Evolutionary conservation across 345 rosid species (phyloP).

Genomic region (Ricinus communis): DNA sequence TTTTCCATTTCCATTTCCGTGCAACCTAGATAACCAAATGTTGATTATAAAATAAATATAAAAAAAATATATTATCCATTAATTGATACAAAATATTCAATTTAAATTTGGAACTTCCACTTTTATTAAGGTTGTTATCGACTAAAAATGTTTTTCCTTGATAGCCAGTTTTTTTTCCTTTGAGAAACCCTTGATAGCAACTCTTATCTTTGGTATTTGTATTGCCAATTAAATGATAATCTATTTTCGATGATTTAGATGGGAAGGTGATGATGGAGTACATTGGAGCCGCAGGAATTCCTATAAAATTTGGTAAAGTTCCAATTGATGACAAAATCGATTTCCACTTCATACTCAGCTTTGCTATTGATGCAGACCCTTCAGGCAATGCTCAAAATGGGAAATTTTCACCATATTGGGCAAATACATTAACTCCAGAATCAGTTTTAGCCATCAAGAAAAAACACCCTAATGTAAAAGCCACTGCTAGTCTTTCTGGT

Average conservation of each 20-base stretch:
- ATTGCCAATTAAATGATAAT: too few species aligned
- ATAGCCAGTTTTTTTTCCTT: too few species aligned
- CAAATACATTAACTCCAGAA: conserved; percentile 32
- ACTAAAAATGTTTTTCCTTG: too few species aligned
- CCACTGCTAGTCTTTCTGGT: conserved; percentile 50
- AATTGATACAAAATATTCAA: too few species aligned
- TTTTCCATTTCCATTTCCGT: too few species aligned
- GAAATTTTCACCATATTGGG: conserved; percentile 46
- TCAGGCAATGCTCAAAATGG: conserved; percentile 46
- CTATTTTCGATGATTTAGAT: conserved; percentile 11
- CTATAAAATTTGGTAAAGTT: conserved; percentile 34
- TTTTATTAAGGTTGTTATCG: too few species aligned
- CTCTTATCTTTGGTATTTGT: too few species aligned
- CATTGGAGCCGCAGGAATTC: conserved; percentile 49
- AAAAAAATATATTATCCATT: too few species aligned
- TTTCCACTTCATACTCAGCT: conserved; percentile 52
- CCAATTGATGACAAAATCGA: conserved; percentile 39
- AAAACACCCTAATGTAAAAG: conserved; percentile 41
- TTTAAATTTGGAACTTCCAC: too few species aligned
- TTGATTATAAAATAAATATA: too few species aligned
- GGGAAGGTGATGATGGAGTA: conserved; percentile 69
- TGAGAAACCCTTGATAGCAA: too few species aligned
- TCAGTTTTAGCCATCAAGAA: conserved; percentile 34
- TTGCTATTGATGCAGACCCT: conserved; percentile 49
- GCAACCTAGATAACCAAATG: too few species aligned